These are phyloP conservation scores for Linnemannia elongata DNA, from an alignment of 192 early-diverging fungal species.

Conservation along the genomic window DNA sequence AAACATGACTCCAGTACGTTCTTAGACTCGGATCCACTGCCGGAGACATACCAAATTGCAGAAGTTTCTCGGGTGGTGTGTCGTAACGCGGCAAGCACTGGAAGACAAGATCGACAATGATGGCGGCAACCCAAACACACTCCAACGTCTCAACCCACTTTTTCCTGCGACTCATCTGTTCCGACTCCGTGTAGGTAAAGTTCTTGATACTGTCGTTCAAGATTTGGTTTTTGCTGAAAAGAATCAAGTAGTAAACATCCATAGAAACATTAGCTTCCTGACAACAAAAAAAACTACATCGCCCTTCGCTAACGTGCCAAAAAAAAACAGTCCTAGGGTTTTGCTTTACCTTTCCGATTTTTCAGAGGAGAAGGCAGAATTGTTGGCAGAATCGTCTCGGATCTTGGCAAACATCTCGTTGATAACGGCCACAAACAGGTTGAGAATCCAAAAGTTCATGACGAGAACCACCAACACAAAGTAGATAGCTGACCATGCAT, in stretches of 20 bases:
- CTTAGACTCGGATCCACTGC: neutral
- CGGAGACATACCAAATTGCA: conserved; percentile 41
- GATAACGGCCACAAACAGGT: conserved; percentile 76
- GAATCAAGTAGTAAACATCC: neutral
- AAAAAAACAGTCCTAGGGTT: neutral
- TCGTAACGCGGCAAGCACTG: conserved; percentile 59
- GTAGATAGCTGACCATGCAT: conserved; percentile 62
- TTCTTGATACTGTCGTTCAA: conserved; percentile 40
- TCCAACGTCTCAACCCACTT: conserved; percentile 32
- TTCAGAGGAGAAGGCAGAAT: conserved; percentile 70
- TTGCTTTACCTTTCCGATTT: conserved; percentile 44
- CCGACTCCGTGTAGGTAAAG: conserved; percentile 24
- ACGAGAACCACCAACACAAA: conserved; percentile 70
- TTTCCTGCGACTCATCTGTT: conserved; percentile 11
- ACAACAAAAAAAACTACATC: neutral
- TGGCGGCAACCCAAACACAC: conserved; percentile 57
- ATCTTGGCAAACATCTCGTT: conserved; percentile 77
- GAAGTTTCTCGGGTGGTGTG: conserved; percentile 27
- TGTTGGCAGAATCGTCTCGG: conserved; percentile 68
- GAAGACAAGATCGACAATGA: conserved; percentile 65
- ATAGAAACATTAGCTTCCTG: neutral
- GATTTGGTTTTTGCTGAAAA: conserved; percentile 24
- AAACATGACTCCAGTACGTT: neutral
- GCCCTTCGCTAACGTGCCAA: neutral
- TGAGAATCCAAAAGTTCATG: conserved; percentile 76